phyloP scores from a whole-genome alignment of 352 stramenopile genomes.

The Phytophthora multivora region DNA sequence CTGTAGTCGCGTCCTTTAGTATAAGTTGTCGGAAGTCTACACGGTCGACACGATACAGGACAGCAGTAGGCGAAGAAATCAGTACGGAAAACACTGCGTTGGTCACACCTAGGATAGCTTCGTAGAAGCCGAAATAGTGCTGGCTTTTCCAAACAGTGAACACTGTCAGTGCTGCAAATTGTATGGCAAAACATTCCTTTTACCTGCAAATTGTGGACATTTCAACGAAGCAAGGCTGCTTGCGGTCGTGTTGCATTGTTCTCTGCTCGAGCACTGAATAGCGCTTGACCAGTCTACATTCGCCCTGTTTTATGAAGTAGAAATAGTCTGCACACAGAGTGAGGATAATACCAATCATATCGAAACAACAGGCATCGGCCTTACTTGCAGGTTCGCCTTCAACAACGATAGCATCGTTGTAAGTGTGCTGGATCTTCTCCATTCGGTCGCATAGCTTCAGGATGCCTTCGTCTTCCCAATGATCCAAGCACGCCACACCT shows the following conservation, averaged over 20 bases:
- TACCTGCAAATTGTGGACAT: conserved; percentile 60
- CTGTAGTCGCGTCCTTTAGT: conserved; percentile 56
- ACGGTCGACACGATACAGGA: conserved; percentile 73
- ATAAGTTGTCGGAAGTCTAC: conserved; percentile 69
- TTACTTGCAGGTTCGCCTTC: conserved; percentile 63
- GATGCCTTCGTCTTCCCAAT: conserved; percentile 69
- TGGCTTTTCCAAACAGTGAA: conserved; percentile 30
- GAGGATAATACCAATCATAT: not conserved
- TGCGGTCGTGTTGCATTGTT: conserved; percentile 9
- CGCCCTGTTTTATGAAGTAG: conserved; percentile 70
- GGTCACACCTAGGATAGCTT: conserved; percentile 41
- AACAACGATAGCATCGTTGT: conserved; percentile 66
- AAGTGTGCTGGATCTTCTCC: conserved; percentile 60
- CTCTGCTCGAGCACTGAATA: conserved; percentile 34
- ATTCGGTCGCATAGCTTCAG: conserved; percentile 63
- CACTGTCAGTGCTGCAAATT: not conserved
- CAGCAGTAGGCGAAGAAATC: conserved; percentile 58
- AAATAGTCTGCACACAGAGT: conserved; percentile 43
- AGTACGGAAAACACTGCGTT: conserved; percentile 64
- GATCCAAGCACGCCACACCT: conserved; percentile 47
- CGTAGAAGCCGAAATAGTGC: conserved; percentile 70
- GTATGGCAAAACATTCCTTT: not conserved
- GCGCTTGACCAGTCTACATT: conserved; percentile 67
- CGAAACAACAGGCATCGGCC: conserved; percentile 6
- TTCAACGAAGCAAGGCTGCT: conserved; percentile 54